phyloP scores from a whole-genome alignment of 805 yeast genomes.

The Candida orba region DNA sequence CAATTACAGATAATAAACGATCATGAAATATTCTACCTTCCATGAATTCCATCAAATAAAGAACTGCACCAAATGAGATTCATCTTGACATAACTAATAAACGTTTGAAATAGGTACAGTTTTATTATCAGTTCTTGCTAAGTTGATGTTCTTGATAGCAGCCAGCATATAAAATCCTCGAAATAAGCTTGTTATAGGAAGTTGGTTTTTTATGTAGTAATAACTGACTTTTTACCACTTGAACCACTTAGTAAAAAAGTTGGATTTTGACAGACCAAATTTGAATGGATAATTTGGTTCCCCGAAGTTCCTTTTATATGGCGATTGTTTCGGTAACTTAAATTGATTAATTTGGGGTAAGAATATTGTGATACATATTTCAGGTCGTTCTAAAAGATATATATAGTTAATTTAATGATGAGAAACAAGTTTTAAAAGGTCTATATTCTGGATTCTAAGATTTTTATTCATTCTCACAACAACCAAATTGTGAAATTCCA shows the following conservation, averaged over 20 bases:
- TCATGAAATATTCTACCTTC: conserved; percentile 50
- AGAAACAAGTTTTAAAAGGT: too few species aligned
- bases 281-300: too few species aligned
- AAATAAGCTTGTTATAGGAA: conserved; percentile 39
- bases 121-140: conserved; percentile 6
- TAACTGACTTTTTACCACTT: conserved; percentile 34
- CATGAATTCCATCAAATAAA: conserved; percentile 54
- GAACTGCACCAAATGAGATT: conserved; percentile 45
- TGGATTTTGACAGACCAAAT: conserved; percentile 61
- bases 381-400: too few species aligned
- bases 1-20: conserved; percentile 36
- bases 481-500: too few species aligned
- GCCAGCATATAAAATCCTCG: conserved; percentile 50
- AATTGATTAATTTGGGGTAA: too few species aligned
- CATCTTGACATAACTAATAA: conserved; percentile 48
- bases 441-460: too few species aligned
- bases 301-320: too few species aligned
- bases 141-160: conserved; percentile 26
- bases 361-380: too few species aligned
- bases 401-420: too few species aligned
- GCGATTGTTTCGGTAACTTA: too few species aligned
- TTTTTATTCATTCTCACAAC: too few species aligned
- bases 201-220: conserved; percentile 54
- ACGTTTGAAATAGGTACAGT: conserved; percentile 51
- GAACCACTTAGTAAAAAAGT: conserved; percentile 44